Conservation (phyloP, 768 basidiomycete species). For the Strobilomyces confusus region DNA sequence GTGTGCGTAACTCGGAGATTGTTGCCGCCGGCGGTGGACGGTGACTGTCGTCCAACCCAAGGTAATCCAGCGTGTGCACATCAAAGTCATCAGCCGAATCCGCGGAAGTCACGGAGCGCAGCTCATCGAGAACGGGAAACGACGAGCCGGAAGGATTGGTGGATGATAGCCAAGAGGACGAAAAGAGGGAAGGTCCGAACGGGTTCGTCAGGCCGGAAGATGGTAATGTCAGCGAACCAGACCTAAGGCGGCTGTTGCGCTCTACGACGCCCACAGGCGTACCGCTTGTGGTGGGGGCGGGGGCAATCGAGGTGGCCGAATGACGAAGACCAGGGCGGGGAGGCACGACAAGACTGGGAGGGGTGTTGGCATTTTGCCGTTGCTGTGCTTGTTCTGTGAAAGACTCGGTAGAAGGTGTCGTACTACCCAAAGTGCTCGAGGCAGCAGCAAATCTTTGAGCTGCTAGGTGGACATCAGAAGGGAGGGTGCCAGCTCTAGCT, state of each 20-base stretch:
- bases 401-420: constrained; percentile 47
- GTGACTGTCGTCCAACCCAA: constrained; percentile 82
- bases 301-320: constrained; percentile 61
- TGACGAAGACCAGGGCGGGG: constrained; percentile 70
- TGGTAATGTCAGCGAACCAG: constrained; percentile 88
- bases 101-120: constrained; percentile 74
- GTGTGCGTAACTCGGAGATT: constrained; percentile 82
- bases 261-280: constrained; percentile 38
- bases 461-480: constrained; percentile 89
- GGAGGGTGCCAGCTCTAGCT: constrained; percentile 96
- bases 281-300: constrained; percentile 45
- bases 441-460: constrained; percentile 77
- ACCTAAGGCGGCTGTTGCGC: constrained; percentile 80
- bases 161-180: constrained; percentile 81
- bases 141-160: constrained; percentile 53
- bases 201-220: constrained; percentile 73
- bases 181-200: constrained; percentile 86
- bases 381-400: constrained; percentile 44
- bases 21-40: constrained; percentile 80
- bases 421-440: constrained; percentile 51
- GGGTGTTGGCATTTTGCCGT: constrained; percentile 34
- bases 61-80: constrained; percentile 93
- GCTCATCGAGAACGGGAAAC: constrained; percentile 70
- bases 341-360: constrained; percentile 42
- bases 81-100: constrained; percentile 86